These are phyloP conservation scores for Beauveria brongniartii DNA, from an alignment of 2,329 filamentous ascomycete genomes.

Conservation along the genomic window DNA sequence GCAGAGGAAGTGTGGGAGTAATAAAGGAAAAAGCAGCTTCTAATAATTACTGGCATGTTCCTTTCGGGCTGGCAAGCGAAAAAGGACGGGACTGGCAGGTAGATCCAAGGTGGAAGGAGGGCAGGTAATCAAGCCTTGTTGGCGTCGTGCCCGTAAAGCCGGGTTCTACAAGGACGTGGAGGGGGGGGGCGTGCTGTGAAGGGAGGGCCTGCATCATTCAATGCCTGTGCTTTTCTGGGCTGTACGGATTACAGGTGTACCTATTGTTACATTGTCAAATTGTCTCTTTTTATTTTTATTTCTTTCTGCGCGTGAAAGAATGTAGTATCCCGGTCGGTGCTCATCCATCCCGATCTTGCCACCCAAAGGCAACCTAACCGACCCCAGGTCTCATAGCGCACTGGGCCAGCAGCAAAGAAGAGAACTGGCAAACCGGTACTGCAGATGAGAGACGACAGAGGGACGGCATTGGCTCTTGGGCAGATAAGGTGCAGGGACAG, in stretches of 20 bases:
- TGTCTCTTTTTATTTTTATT: too few species aligned
- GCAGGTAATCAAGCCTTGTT: background rate
- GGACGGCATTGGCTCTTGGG: background rate
- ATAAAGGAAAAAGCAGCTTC: background rate
- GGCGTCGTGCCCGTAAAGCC: background rate
- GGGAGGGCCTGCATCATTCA: background rate
- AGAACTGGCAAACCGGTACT: background rate
- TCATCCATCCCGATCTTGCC: background rate
- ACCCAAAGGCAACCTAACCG: background rate
- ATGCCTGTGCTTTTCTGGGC: background rate
- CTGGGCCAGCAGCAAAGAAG: background rate
- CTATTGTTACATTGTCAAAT: background rate
- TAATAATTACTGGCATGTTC: background rate
- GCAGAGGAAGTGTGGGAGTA: background rate
- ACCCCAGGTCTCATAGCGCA: background rate
- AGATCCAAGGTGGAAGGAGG: conserved; percentile 1
- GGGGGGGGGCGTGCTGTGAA: background rate
- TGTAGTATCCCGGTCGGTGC: background rate
- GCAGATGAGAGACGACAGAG: background rate
- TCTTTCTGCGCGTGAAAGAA: background rate
- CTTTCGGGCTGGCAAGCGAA: background rate
- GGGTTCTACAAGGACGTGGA: background rate
- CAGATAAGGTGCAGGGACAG: background rate
- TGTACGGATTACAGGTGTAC: too few species aligned
- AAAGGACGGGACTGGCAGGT: background rate